Percentiles rank a stretch among this genome's conserved stretches.
phyloP scores from a whole-genome alignment of 306 rosid species.

The Quercus berberidifolia region DNA sequence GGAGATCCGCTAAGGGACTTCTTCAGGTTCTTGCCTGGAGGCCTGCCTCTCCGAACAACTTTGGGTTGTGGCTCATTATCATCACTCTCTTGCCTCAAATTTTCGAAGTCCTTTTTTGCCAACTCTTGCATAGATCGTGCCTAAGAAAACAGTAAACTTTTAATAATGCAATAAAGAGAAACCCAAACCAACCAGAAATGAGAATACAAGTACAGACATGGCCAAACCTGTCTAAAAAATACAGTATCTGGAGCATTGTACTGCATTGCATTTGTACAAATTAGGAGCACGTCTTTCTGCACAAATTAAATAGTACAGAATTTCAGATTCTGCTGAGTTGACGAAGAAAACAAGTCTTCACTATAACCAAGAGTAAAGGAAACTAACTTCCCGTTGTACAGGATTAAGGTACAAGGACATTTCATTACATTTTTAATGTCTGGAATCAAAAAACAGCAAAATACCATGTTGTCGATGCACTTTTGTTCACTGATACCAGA shows the following conservation, averaged over 20 bases:
- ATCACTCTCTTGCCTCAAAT: slow-evolving; percentile 81
- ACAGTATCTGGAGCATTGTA: slow-evolving; percentile 78
- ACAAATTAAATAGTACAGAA: slow-evolving; percentile 25
- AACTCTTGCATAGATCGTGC: slow-evolving; percentile 90
- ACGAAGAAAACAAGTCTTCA: neutral
- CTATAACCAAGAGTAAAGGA: neutral
- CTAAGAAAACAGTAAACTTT: slow-evolving; percentile 32
- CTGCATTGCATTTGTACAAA: slow-evolving; percentile 94
- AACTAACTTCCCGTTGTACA: neutral
- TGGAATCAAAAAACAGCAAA: neutral
- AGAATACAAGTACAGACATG: slow-evolving; percentile 15
- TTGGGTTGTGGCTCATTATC: slow-evolving; percentile 61
- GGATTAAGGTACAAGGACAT: neutral
- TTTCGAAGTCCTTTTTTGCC: slow-evolving; percentile 80
- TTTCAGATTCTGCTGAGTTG: slow-evolving; percentile 14
- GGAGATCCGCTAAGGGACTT: slow-evolving; percentile 48
- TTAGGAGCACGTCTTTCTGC: slow-evolving; percentile 83
- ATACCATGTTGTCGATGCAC: neutral
- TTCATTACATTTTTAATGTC: neutral
- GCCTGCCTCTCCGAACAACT: slow-evolving; percentile 84
- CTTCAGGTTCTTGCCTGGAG: slow-evolving; percentile 68
- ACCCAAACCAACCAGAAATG: neutral
- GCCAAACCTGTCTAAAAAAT: slow-evolving; percentile 78
- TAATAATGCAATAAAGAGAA: slow-evolving; percentile 10
- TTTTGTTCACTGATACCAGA: neutral